A percentile compares a stretch with the other conserved stretches of the same genome.
Conservation (phyloP, 2,329 filamentous ascomycete genomes). For the Kalaharituber pfeilii region DNA sequence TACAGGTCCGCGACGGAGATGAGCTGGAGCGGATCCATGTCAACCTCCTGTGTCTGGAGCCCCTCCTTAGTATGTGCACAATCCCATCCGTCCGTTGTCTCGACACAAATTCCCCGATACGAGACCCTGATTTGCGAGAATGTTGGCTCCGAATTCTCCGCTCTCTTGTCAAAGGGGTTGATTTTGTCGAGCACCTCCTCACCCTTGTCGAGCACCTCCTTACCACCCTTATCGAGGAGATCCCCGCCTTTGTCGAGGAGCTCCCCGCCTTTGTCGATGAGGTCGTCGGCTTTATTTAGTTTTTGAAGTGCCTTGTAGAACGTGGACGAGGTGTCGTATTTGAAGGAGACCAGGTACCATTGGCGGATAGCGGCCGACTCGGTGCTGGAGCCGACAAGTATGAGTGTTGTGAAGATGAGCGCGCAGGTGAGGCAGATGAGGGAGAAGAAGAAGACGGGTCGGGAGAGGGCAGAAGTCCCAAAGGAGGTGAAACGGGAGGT, state of each 20-base stretch:
- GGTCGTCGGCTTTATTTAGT: neutral
- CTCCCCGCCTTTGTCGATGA: slow-evolving; percentile 5
- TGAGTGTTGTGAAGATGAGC: slow-evolving; percentile 20
- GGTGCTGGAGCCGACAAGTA: slow-evolving; percentile 17
- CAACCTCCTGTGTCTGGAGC: slow-evolving; percentile 13
- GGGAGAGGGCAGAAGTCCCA: slow-evolving; percentile 1
- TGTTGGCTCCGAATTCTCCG: slow-evolving; percentile 7
- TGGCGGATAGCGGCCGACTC: slow-evolving; percentile 14
- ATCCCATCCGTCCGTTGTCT: slow-evolving; percentile 16
- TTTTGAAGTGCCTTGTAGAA: slow-evolving; percentile 9
- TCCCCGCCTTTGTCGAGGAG: slow-evolving; percentile 8
- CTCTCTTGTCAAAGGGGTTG: slow-evolving; percentile 1
- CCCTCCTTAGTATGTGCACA: slow-evolving; percentile 12
- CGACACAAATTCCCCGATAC: slow-evolving; percentile 22
- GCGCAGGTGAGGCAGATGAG: slow-evolving; percentile 17
- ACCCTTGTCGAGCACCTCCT: neutral
- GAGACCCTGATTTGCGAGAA: slow-evolving; percentile 19
- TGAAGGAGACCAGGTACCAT: slow-evolving; percentile 22
- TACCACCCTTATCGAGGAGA: slow-evolving; percentile 9
- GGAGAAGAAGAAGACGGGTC: slow-evolving; percentile 19
- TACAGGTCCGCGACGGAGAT: slow-evolving; percentile 20
- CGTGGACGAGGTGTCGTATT: slow-evolving; percentile 14
- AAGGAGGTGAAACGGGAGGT: neutral
- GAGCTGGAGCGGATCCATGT: slow-evolving; percentile 21
- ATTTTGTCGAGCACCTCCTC: neutral